Evolutionary conservation across 805 yeast species (phyloP).

Genomic region (Brettanomyces nanus): DNA sequence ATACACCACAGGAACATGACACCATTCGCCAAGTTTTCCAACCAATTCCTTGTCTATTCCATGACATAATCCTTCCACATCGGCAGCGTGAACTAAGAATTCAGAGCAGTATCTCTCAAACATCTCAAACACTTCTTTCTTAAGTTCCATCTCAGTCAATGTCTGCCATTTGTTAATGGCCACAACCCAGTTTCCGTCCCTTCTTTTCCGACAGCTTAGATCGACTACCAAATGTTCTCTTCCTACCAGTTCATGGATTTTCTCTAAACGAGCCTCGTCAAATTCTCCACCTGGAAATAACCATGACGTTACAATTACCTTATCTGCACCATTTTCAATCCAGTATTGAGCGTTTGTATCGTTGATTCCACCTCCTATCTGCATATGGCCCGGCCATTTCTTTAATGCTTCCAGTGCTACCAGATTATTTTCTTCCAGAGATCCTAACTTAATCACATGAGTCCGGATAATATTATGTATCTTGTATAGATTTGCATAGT

Average conservation of each 20-base stretch:
- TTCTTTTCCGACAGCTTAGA: constrained; percentile 61
- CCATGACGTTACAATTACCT: constrained; percentile 90
- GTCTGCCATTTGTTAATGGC: constrained; percentile 98
- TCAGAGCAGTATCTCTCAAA: constrained; percentile 70
- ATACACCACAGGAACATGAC: constrained; percentile 69
- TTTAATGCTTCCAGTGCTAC: constrained; percentile 74
- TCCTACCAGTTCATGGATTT: constrained; percentile 51
- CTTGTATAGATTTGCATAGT: constrained; percentile 65
- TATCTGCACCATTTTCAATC: constrained; percentile 73
- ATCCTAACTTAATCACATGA: constrained; percentile 89
- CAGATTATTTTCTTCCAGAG: constrained; percentile 61
- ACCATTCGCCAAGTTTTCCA: constrained; percentile 66
- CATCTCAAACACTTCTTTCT: constrained; percentile 40
- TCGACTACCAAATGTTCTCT: constrained; percentile 71
- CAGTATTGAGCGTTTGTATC: constrained; percentile 65
- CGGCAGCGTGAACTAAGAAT: constrained; percentile 94
- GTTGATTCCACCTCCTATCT: constrained; percentile 91
- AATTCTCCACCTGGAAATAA: constrained; percentile 62
- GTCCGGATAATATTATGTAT: constrained; percentile 58
- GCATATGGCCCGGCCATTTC: constrained; percentile 68
- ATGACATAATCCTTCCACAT: constrained; percentile 91
- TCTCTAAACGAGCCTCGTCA: constrained; percentile 40
- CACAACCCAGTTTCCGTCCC: constrained; percentile 66
- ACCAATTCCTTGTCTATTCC: constrained; percentile 88
- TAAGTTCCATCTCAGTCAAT: constrained; percentile 57